A percentile compares a stretch with the other conserved stretches of the same genome.
These are phyloP conservation scores for Botryotinia narcissicola DNA, from an alignment of 2,329 filamentous ascomycete genomes.

Conservation along the genomic window DNA sequence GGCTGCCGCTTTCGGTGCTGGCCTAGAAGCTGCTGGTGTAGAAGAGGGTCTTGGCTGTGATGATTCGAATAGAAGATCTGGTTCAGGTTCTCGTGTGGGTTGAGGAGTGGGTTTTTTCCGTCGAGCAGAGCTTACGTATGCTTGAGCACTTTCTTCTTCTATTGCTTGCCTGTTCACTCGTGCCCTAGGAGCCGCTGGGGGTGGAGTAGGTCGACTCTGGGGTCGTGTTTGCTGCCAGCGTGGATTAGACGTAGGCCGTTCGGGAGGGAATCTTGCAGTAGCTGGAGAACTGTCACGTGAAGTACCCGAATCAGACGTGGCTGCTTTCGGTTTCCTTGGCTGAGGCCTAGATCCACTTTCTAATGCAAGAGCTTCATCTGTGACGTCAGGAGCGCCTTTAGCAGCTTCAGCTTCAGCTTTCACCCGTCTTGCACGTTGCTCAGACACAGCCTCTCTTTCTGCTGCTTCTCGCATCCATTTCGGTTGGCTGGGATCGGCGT, in stretches of 20 bases:
- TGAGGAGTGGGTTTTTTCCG: constrained; percentile 62
- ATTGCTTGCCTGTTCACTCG: constrained; percentile 70
- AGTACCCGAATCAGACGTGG: constrained; percentile 31
- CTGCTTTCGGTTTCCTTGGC: constrained; percentile 37
- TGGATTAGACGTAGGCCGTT: constrained; percentile 48
- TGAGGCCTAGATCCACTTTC: constrained; percentile 64
- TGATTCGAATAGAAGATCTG: constrained; percentile 61
- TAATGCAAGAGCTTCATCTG: constrained; percentile 76
- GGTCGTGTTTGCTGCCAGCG: constrained; percentile 56
- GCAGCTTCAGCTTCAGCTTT: constrained; percentile 20
- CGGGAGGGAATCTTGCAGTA: constrained; percentile 44
- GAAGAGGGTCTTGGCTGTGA: constrained; percentile 37
- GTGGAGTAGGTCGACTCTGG: constrained; percentile 24
- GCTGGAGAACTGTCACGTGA: constrained; percentile 52
- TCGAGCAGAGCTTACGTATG: constrained; percentile 83
- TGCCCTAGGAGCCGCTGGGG: constrained; percentile 49
- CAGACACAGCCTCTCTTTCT: constrained; percentile 39
- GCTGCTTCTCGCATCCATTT: constrained; percentile 79
- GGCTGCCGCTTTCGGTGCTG: constrained; percentile 41
- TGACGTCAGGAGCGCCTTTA: constrained; percentile 44
- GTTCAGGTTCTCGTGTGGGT: constrained; percentile 47
- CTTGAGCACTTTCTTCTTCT: constrained; percentile 78
- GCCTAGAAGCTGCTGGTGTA: constrained; percentile 36
- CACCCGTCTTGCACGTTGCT: constrained; percentile 33
- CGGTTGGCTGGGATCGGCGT: constrained; percentile 74